Percentiles rank a stretch among this genome's conserved stretches.
Conservation (phyloP, 2,329 filamentous ascomycete species). For the Immersiporthe knoxdaviesiana region DNA sequence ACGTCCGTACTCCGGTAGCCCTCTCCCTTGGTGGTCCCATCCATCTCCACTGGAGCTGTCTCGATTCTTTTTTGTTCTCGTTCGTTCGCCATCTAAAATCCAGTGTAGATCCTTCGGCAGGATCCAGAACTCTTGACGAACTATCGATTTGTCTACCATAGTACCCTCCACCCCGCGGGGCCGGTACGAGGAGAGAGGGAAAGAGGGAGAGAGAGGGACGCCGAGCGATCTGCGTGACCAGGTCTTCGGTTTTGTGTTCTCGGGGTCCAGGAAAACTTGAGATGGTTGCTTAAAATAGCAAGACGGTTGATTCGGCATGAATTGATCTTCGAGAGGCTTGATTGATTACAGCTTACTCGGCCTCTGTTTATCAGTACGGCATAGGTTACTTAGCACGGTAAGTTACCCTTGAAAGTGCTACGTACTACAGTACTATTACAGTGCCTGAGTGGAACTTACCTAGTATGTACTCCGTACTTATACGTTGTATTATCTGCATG, state of each 20-base stretch:
- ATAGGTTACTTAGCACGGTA: neutral
- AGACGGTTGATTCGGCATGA: neutral
- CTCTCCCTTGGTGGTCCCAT: no score
- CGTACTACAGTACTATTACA: no score
- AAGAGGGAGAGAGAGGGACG: neutral
- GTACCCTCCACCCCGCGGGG: neutral
- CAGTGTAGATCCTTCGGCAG: neutral
- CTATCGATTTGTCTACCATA: neutral
- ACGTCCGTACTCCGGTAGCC: no score
- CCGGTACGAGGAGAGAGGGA: neutral
- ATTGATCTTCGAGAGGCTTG: neutral
- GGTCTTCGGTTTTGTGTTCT: neutral
- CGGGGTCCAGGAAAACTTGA: neutral
- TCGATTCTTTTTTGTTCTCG: neutral
- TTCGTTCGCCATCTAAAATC: neutral
- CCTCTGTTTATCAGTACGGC: neutral
- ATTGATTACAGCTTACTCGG: no score
- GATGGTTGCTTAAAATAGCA: constrained; percentile 3
- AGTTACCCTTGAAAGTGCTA: no score
- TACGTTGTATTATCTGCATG: neutral
- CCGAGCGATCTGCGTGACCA: neutral
- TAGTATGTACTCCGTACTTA: neutral
- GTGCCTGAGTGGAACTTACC: no score
- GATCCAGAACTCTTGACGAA: neutral
- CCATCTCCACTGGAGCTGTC: neutral